phyloP scores from a whole-genome alignment of 352 stramenopile species.

The Globisporangium recalcitrans region DNA sequence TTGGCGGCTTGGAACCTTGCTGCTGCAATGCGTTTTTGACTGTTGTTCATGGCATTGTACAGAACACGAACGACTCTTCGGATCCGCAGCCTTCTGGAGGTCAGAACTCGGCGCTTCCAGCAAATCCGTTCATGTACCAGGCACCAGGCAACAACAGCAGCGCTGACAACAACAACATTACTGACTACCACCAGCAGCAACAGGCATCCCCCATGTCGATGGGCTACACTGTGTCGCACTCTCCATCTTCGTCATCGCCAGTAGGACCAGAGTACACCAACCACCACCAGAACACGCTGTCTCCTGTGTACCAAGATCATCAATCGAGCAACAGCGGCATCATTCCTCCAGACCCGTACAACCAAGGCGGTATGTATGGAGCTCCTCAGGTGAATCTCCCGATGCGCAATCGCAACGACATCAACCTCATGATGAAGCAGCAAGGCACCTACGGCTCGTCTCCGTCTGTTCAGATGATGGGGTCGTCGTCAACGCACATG shows the following conservation, averaged over 20 bases:
- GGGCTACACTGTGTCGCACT: constrained; percentile 22
- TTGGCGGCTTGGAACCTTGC: background rate
- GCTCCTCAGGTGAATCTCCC: constrained; percentile 54
- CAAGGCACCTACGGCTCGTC: constrained; percentile 24
- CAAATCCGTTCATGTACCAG: constrained; percentile 34
- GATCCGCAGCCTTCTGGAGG: background rate
- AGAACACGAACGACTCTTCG: constrained; percentile 12
- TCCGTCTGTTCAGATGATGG: constrained; percentile 23
- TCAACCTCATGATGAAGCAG: constrained; percentile 38
- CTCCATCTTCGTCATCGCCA: background rate
- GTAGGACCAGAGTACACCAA: background rate
- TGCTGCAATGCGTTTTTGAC: background rate
- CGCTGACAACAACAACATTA: no score
- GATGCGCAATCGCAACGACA: constrained; percentile 46
- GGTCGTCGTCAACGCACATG: constrained; percentile 9
- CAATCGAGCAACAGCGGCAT: constrained; percentile 6
- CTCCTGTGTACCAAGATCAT: constrained; percentile 12
- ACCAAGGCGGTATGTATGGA: constrained; percentile 24
- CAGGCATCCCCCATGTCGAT: constrained; percentile 32
- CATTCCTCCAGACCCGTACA: constrained; percentile 24
- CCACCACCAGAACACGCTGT: constrained; percentile 10
- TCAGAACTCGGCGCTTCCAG: background rate
- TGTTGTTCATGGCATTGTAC: background rate
- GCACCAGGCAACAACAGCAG: constrained; percentile 8
- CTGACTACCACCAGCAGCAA: constrained; percentile 17